A percentile compares a stretch with the other conserved stretches of the same genome.
Conservation (phyloP, 176 grass and related monocot genomes). For the Rhipidocladum racemiflorum region DNA sequence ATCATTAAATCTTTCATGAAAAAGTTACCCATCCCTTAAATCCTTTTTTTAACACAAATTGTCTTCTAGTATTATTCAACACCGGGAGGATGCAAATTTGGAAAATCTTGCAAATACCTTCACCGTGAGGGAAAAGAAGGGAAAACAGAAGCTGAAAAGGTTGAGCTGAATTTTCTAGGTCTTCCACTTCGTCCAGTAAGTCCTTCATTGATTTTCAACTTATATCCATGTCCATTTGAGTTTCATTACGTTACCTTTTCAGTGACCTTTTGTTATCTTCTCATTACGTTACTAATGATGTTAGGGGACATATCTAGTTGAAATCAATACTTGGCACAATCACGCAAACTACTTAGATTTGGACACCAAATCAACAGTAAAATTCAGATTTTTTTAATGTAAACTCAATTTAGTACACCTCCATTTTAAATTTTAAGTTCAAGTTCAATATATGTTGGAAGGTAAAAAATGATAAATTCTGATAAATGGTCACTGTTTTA, state of each 20-base stretch:
- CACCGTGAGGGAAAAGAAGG: slow-evolving; percentile 55
- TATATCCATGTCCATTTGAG: neutral
- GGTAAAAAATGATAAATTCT: neutral
- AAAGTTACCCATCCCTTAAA: neutral
- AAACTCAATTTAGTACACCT: neutral
- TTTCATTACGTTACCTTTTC: neutral
- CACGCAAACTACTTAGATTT: neutral
- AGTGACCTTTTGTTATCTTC: neutral
- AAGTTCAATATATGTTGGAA: slow-evolving; percentile 9
- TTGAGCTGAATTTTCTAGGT: slow-evolving; percentile 85
- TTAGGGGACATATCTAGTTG: neutral
- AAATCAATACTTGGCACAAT: neutral
- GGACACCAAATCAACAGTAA: neutral
- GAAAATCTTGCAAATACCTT: slow-evolving; percentile 72
- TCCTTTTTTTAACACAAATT: slow-evolving; percentile 23
- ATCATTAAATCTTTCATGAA: neutral
- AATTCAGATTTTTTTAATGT: neutral
- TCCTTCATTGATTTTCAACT: slow-evolving; percentile 25
- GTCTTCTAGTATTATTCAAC: slow-evolving; percentile 66
- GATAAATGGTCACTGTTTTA: neutral
- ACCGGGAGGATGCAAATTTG: slow-evolving; percentile 88
- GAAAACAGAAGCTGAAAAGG: slow-evolving; percentile 55
- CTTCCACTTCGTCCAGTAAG: slow-evolving; percentile 93
- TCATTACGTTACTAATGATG: neutral
- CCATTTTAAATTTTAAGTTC: neutral